Conservation (phyloP, 2,329 filamentous ascomycete species). For the Talaromyces sp. region DNA sequence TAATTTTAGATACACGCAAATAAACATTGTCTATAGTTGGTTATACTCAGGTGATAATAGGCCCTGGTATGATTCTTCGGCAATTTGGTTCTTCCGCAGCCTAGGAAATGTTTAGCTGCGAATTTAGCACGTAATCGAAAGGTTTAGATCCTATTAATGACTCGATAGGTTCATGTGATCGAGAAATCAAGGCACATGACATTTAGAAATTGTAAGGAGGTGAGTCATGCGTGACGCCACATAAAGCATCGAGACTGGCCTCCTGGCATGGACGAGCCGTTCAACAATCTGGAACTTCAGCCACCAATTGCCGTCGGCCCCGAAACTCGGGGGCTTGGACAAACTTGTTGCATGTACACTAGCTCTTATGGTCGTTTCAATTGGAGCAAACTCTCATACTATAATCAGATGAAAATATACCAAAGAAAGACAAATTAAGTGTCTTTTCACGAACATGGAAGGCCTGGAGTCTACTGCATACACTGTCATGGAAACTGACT, state of each 20-base stretch:
- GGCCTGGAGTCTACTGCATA: no score
- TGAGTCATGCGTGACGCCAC: not conserved
- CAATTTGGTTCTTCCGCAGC: not conserved
- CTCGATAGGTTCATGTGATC: constrained; percentile 5
- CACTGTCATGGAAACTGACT: no score
- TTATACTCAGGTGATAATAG: not conserved
- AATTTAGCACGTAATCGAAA: no score
- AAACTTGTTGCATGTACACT: not conserved
- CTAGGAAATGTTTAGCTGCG: not conserved
- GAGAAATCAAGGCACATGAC: not conserved
- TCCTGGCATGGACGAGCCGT: not conserved
- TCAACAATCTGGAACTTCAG: not conserved
- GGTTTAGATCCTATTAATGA: not conserved
- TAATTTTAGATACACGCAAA: not conserved
- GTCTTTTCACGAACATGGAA: no score
- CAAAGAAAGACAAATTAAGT: no score
- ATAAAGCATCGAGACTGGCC: not conserved
- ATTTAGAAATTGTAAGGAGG: not conserved
- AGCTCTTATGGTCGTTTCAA: no score
- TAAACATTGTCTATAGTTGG: not conserved
- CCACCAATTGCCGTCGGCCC: not conserved
- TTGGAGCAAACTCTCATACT: no score
- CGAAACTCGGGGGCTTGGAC: not conserved
- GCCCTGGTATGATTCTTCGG: not conserved
- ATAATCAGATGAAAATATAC: no score